Conservation (phyloP, 129 eudicot species). For the Solidago caesia region DNA sequence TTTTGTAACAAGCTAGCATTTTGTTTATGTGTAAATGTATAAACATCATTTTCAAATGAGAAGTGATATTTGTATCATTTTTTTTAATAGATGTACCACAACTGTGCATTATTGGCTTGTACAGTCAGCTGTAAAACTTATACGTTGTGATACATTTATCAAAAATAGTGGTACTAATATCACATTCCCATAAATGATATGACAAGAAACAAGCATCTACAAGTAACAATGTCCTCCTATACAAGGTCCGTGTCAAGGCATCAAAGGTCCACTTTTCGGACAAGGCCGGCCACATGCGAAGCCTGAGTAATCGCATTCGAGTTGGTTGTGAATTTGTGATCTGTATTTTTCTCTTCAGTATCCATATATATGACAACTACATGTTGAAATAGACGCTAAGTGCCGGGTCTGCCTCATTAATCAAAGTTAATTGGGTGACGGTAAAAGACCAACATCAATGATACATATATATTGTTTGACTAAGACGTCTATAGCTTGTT, state of each 20-base stretch:
- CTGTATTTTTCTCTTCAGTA: background rate
- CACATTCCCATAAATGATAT: background rate
- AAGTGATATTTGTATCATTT: too few species aligned
- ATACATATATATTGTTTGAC: slow-evolving; percentile 2
- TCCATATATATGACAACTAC: background rate
- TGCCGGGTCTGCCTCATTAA: background rate
- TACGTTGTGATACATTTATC: too few species aligned
- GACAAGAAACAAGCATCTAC: background rate
- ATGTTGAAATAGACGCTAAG: slow-evolving; percentile 5
- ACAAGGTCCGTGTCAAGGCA: background rate
- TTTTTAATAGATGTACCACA: too few species aligned
- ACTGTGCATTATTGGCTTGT: too few species aligned
- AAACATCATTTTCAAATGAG: background rate
- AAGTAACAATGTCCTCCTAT: background rate
- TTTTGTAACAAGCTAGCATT: background rate
- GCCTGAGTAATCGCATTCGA: background rate
- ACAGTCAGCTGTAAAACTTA: too few species aligned
- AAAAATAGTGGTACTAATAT: too few species aligned
- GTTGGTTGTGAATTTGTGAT: background rate
- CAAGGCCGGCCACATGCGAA: background rate
- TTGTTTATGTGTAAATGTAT: background rate
- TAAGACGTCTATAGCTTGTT: background rate
- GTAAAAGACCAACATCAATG: background rate
- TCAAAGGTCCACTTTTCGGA: slow-evolving; percentile 3
- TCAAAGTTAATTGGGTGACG: background rate